Conservation (phyloP, 2,329 filamentous ascomycete genomes). For the Colletotrichum eremochloae region DNA sequence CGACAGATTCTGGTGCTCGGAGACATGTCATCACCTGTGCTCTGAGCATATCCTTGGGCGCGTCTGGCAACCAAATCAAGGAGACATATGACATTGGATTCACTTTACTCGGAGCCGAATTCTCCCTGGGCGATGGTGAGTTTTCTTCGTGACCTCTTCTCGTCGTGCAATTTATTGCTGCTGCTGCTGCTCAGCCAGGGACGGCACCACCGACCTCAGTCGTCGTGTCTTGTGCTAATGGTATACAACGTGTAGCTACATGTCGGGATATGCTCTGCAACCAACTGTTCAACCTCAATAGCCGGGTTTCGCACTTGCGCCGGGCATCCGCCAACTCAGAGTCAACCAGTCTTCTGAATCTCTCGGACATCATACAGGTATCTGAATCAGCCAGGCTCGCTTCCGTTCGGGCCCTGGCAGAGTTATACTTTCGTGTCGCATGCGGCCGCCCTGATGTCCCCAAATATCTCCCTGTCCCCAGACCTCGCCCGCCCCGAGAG, state of each 20-base stretch:
- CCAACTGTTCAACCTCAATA: conserved; percentile 47
- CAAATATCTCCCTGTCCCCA: conserved; percentile 45
- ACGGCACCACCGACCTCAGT: not conserved
- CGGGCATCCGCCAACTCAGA: conserved; percentile 40
- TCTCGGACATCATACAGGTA: conserved; percentile 50
- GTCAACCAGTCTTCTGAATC: conserved; percentile 47
- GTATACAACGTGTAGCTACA: not conserved
- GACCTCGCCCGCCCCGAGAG: conserved; percentile 42
- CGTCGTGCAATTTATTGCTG: not conserved
- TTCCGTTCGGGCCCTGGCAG: conserved; percentile 51
- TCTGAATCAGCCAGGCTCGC: conserved; percentile 52
- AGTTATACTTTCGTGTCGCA: conserved; percentile 54
- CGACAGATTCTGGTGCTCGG: conserved; percentile 21
- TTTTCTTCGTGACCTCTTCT: conserved; percentile 3
- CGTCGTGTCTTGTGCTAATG: conserved; percentile 43
- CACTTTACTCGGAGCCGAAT: conserved; percentile 52
- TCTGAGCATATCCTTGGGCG: conserved; percentile 51
- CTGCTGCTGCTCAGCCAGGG: not conserved
- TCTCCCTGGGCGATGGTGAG: conserved; percentile 53
- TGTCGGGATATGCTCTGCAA: conserved; percentile 49
- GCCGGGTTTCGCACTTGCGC: conserved; percentile 48
- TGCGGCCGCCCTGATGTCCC: conserved; percentile 48
- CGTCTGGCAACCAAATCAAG: conserved; percentile 49
- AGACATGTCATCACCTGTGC: conserved; percentile 48
- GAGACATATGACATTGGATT: conserved; percentile 52